phyloP scores from a whole-genome alignment of 2,329 filamentous ascomycete species.

The Diaporthe caulivora region DNA sequence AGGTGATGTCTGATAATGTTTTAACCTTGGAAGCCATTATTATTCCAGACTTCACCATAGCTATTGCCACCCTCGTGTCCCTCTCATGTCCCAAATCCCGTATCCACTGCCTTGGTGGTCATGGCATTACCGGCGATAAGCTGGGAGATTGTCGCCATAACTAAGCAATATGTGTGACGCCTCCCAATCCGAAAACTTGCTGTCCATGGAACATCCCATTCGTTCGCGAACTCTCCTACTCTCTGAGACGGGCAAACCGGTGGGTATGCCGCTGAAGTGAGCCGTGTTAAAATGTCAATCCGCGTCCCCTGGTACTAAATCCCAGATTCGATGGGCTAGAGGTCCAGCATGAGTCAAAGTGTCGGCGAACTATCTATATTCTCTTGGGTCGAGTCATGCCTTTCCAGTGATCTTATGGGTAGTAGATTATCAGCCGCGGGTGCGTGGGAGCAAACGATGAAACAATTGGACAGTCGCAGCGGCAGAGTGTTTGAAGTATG shows the following conservation, averaged over 20 bases:
- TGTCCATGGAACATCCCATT: background rate
- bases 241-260: background rate
- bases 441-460: constrained; percentile 1
- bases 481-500: background rate
- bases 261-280: background rate
- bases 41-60: background rate
- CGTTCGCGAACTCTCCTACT: background rate
- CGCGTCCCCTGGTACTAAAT: background rate
- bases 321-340: background rate
- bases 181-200: background rate
- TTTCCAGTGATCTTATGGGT: constrained; percentile 1
- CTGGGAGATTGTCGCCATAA: background rate
- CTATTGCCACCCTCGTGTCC: background rate
- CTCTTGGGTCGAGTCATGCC: constrained; percentile 16
- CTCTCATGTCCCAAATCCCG: background rate
- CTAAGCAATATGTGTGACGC: background rate
- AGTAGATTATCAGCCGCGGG: background rate
- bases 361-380: constrained; percentile 4
- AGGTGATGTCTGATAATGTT: background rate
- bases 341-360: constrained; percentile 15
- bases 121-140: background rate
- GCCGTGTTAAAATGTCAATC: background rate
- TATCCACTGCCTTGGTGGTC: background rate
- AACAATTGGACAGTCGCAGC: constrained; percentile 1
- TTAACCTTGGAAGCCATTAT: background rate